Percentiles rank a stretch among this genome's conserved stretches.
phyloP scores from a whole-genome alignment of 352 stramenopile species.

The Peronospora destructor region DNA sequence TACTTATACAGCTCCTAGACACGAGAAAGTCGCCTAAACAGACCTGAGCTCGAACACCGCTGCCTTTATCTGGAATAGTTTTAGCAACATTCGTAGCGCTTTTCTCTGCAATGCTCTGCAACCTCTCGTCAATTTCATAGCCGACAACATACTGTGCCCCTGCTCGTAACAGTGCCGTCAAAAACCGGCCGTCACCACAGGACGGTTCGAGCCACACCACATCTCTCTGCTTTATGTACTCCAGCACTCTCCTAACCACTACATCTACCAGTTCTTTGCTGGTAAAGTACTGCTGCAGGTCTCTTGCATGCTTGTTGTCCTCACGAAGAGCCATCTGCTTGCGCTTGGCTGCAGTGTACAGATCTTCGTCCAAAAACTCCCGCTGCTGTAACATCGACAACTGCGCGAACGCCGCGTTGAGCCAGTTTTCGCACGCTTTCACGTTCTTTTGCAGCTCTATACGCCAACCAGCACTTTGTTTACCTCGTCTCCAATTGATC shows the following conservation, averaged over 20 bases:
- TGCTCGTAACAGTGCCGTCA: constrained; percentile 31
- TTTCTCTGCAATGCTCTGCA: constrained; percentile 20
- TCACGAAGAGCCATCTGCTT: constrained; percentile 19
- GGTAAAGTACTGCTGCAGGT: constrained; percentile 74
- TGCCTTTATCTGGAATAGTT: neutral
- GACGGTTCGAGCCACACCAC: constrained; percentile 65
- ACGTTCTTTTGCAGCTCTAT: constrained; percentile 62
- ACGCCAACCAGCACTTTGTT: constrained; percentile 40
- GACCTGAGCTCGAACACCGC: constrained; percentile 21
- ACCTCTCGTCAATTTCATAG: constrained; percentile 48
- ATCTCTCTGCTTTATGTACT: constrained; percentile 16
- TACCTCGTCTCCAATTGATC: constrained; percentile 40
- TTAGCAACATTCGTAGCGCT: neutral
- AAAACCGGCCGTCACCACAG: constrained; percentile 58
- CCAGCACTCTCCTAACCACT: constrained; percentile 28
- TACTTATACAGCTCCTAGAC: constrained; percentile 19
- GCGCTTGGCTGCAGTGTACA: constrained; percentile 33
- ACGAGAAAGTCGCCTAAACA: constrained; percentile 45
- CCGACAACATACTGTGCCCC: constrained; percentile 42
- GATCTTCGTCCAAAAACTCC: constrained; percentile 46
- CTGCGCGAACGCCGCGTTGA: constrained; percentile 34
- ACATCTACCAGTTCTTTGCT: constrained; percentile 35
- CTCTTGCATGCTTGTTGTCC: constrained; percentile 36
- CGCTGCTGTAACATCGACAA: constrained; percentile 21
- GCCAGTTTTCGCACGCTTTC: constrained; percentile 43